Conservation (phyloP, 2,329 filamentous ascomycete genomes). For the Thelonectria blattea region DNA sequence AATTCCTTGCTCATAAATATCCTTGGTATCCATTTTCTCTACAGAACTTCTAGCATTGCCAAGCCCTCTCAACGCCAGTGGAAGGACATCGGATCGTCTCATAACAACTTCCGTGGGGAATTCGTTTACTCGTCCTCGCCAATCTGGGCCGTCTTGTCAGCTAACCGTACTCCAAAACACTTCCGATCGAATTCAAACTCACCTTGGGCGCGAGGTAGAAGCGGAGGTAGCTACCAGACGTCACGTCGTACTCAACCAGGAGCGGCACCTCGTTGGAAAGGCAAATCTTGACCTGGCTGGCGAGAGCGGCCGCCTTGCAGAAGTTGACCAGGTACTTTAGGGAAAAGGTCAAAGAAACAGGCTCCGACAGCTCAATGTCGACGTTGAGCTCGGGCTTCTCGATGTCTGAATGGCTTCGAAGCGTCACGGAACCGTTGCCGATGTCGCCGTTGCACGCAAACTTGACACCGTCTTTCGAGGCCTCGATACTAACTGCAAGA, state of each 20-base stretch:
- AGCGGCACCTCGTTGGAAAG: constrained; percentile 96
- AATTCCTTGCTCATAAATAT: constrained; percentile 18
- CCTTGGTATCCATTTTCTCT: constrained; percentile 28
- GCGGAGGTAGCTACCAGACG: constrained; percentile 84
- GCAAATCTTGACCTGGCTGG: constrained; percentile 84
- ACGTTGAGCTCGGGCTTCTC: constrained; percentile 89
- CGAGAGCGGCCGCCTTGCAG: constrained; percentile 93
- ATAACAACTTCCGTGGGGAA: constrained; percentile 15
- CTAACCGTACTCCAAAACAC: background rate
- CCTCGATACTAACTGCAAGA: constrained; percentile 84
- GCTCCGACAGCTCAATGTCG: constrained; percentile 88
- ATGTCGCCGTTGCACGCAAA: constrained; percentile 95
- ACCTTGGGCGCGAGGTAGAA: constrained; percentile 99
- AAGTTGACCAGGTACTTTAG: constrained; percentile 99
- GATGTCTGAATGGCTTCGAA: constrained; percentile 85
- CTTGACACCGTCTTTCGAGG: constrained; percentile 95
- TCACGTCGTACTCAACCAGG: constrained; percentile 87
- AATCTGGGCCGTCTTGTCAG: constrained; percentile 39
- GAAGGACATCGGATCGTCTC: constrained; percentile 27
- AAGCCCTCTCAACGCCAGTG: constrained; percentile 26
- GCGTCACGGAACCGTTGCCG: constrained; percentile 90
- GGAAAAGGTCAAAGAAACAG: constrained; percentile 93
- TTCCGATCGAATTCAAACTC: constrained; percentile 39
- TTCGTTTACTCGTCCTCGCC: constrained; percentile 47
- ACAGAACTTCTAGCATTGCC: constrained; percentile 23